phyloP scores from a whole-genome alignment of 805 yeast genomes.

The Yarrowia sp. region DNA sequence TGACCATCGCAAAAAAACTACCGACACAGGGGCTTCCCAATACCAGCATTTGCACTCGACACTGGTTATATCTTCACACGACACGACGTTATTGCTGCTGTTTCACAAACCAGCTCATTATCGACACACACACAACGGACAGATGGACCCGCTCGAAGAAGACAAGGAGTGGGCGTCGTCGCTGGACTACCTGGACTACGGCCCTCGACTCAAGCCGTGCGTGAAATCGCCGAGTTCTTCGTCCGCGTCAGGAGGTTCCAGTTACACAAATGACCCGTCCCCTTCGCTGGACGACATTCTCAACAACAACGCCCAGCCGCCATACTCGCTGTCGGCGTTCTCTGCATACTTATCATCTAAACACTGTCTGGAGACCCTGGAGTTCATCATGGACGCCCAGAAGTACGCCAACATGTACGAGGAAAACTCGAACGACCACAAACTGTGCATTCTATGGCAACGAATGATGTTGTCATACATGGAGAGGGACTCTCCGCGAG shows the following conservation, averaged over 20 bases:
- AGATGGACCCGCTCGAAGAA: conserved; percentile 10
- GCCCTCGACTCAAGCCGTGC: conserved; percentile 16
- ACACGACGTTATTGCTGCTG: background rate
- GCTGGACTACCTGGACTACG: conserved; percentile 11
- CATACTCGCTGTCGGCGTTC: conserved; percentile 35
- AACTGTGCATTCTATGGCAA: conserved; percentile 31
- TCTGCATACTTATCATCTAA: conserved; percentile 34
- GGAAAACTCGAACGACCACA: background rate
- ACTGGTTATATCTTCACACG: background rate
- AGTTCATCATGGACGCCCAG: conserved; percentile 35
- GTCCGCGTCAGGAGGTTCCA: background rate
- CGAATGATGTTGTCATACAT: conserved; percentile 34
- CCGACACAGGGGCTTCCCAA: background rate
- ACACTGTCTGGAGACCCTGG: conserved; percentile 37
- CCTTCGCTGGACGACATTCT: conserved; percentile 37
- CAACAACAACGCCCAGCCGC: conserved; percentile 30
- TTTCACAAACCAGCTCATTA: background rate
- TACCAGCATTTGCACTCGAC: background rate
- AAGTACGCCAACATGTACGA: conserved; percentile 29
- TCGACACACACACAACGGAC: background rate
- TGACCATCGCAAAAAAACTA: background rate
- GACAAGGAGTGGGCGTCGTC: conserved; percentile 17
- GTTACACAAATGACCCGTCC: conserved; percentile 14
- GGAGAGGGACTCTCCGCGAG: conserved; percentile 32
- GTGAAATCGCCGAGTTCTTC: conserved; percentile 2